phyloP scores from a whole-genome alignment of 2,329 filamentous ascomycete genomes.

The Fusarium tuaranense region DNA sequence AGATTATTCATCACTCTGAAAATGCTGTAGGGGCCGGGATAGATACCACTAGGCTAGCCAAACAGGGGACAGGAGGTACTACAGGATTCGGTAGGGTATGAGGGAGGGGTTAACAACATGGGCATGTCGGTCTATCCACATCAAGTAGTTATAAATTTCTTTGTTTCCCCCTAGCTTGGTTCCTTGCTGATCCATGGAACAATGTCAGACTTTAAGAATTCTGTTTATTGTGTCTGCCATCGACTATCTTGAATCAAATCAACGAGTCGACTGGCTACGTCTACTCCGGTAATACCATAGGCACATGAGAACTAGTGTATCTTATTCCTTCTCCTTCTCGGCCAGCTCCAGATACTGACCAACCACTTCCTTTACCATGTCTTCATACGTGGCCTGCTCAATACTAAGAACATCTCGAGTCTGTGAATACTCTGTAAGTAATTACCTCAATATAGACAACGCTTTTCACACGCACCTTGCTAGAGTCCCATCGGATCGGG shows the following conservation, averaged over 20 bases:
- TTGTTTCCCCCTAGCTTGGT: background rate
- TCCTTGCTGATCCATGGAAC: background rate
- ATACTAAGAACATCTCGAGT: background rate
- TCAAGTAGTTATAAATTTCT: background rate
- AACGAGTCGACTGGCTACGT: too few species aligned
- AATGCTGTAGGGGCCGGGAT: background rate
- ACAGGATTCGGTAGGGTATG: background rate
- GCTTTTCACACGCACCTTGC: background rate
- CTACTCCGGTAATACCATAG: background rate
- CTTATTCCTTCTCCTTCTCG: background rate
- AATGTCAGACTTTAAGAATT: background rate
- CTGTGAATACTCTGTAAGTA: background rate
- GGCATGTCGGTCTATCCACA: background rate
- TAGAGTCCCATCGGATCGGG: background rate
- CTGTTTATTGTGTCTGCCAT: background rate
- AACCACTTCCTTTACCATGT: background rate
- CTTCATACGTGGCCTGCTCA: background rate
- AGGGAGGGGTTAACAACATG: background rate
- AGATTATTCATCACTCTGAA: constrained; percentile 7
- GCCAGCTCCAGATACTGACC: background rate
- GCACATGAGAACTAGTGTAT: too few species aligned
- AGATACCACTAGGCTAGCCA: background rate
- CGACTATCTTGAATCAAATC: too few species aligned
- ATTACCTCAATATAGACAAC: too few species aligned
- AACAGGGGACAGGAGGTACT: background rate